Conservation (phyloP, 441 rosid genomes). For the Croton setiger region DNA sequence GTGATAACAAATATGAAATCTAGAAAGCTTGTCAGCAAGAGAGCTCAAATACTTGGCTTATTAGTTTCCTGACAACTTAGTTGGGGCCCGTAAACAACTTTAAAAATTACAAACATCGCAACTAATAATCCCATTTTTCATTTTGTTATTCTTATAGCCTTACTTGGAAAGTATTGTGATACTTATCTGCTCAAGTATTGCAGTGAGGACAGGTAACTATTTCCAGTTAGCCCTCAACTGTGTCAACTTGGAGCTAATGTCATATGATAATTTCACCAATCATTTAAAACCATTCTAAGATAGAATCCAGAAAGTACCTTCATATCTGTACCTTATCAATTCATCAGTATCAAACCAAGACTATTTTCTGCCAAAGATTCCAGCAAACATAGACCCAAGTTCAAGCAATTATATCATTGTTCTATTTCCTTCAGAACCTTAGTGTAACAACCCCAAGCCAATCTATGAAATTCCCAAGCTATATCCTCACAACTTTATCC, state of each 20-base stretch:
- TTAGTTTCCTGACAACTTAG: not conserved
- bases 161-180: not conserved
- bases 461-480: not conserved
- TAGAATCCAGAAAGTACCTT: not conserved
- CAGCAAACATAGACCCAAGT: not conserved
- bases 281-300: not conserved
- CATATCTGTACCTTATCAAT: not conserved
- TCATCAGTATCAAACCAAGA: not conserved
- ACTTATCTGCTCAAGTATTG: not conserved
- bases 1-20: not conserved
- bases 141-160: not conserved
- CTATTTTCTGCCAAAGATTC: not conserved
- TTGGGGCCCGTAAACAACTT: not conserved
- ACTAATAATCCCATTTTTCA: not conserved
- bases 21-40: not conserved
- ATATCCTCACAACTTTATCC: not conserved
- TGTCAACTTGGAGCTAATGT: not conserved
- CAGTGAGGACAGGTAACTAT: conserved; percentile 1
- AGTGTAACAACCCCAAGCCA: not conserved
- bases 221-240: not conserved
- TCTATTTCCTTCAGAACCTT: conserved; percentile 6
- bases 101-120: not conserved
- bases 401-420: not conserved
- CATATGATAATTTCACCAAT: not conserved
- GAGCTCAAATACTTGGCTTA: not conserved